phyloP scores from a whole-genome alignment of 2,329 filamentous ascomycete species.

The Neonectria ditissima region DNA sequence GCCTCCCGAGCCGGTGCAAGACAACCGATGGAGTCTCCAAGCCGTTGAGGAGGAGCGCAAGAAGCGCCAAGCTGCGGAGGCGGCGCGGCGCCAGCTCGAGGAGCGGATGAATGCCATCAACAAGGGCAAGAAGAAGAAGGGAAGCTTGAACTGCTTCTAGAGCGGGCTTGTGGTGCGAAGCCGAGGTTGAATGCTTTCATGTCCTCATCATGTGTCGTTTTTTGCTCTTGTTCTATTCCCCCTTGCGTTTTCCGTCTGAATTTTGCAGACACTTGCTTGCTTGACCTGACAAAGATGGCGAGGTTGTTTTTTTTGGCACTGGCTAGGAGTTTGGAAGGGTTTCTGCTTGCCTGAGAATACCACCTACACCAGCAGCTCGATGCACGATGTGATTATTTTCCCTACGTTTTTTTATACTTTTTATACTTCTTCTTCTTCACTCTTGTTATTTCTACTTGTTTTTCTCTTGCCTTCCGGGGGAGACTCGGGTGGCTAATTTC shows the following conservation, averaged over 20 bases:
- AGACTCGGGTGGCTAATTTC: conserved; percentile 31
- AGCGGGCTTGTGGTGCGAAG: conserved; percentile 33
- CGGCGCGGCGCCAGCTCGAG: conserved; percentile 88
- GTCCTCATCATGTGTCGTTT: conserved; percentile 42
- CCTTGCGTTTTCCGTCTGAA: conserved; percentile 38
- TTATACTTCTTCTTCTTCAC: conserved; percentile 36
- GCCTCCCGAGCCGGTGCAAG: conserved; percentile 59
- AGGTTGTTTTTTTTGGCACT: conserved; percentile 44
- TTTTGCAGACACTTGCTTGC: conserved; percentile 22
- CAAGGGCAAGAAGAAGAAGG: conserved; percentile 93
- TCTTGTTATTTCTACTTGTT: conserved; percentile 34
- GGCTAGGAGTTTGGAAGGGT: conserved; percentile 48
- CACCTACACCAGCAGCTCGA: conserved; percentile 45
- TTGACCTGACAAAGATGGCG: conserved; percentile 32
- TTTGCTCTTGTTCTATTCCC: conserved; percentile 42
- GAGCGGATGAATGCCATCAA: conserved; percentile 94
- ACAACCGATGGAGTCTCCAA: conserved; percentile 79
- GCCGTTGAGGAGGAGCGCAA: conserved; percentile 96
- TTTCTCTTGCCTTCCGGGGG: conserved; percentile 34
- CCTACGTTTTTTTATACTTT: conserved; percentile 32
- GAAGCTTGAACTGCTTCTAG: conserved; percentile 97
- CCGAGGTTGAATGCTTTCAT: conserved; percentile 36
- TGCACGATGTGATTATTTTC: conserved; percentile 38
- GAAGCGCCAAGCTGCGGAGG: conserved; percentile 90
- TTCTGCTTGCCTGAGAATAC: conserved; percentile 36